These are phyloP conservation scores for Pistacia vera DNA, from an alignment of 345 rosid genomes.

Conservation along the genomic window DNA sequence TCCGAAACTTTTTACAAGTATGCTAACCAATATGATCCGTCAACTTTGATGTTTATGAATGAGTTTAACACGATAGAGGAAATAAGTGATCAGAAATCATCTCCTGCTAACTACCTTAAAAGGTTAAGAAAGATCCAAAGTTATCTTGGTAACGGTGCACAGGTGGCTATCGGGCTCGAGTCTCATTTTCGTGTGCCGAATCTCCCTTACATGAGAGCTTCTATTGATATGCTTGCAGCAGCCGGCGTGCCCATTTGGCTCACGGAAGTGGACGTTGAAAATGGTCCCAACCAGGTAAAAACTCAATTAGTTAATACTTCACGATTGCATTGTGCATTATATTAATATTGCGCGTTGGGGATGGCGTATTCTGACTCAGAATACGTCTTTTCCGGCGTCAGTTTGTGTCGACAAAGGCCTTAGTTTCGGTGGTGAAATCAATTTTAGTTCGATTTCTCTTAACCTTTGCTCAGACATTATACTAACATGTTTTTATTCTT, in stretches of 20 bases:
- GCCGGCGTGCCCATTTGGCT: conserved; percentile 67
- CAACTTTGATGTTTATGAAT: conserved; percentile 56
- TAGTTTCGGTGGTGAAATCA: too few relatives aligned
- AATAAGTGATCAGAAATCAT: conserved; percentile 30
- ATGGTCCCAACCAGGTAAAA: conserved; percentile 40
- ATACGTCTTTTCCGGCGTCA: too few relatives aligned
- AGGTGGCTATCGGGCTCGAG: conserved; percentile 75
- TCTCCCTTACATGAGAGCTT: conserved; percentile 67
- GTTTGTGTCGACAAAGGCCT: too few relatives aligned
- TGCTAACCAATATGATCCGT: conserved; percentile 39
- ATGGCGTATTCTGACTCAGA: too few relatives aligned
- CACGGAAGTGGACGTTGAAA: conserved; percentile 71
- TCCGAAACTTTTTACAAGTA: conserved; percentile 28
- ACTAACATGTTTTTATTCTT: too few relatives aligned
- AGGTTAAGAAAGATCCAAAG: conserved; percentile 47
- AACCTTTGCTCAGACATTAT: too few relatives aligned
- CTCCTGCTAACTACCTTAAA: conserved; percentile 49
- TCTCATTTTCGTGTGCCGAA: conserved; percentile 59
- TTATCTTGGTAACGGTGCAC: conserved; percentile 14
- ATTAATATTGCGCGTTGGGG: too few relatives aligned
- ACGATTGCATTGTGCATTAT: background rate
- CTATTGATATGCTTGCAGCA: conserved; percentile 60
- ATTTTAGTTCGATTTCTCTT: too few relatives aligned
- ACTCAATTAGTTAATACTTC: background rate
- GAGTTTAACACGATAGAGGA: conserved; percentile 73